A percentile compares a stretch with the other conserved stretches of the same genome.
Conservation (phyloP, 2,329 filamentous ascomycete genomes). For the Aspergillus versicolor region DNA sequence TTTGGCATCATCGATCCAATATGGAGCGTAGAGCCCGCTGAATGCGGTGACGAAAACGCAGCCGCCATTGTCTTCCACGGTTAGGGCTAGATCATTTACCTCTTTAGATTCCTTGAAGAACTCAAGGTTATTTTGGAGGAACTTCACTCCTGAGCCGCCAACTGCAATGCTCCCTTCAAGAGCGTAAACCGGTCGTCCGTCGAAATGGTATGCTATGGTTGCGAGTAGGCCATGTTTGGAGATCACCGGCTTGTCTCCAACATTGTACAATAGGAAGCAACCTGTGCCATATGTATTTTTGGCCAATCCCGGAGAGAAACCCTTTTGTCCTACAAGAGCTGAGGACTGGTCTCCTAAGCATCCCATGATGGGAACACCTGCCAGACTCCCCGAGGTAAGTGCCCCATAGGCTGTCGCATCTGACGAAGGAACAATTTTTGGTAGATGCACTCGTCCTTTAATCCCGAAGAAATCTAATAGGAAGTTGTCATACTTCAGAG, state of each 20-base stretch:
- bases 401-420: slow-evolving; percentile 69
- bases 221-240: slow-evolving; percentile 78
- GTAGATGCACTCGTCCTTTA: slow-evolving; percentile 69
- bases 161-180: slow-evolving; percentile 83
- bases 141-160: slow-evolving; percentile 76
- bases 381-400: slow-evolving; percentile 62
- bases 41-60: slow-evolving; percentile 88
- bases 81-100: slow-evolving; percentile 63
- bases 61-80: slow-evolving; percentile 74
- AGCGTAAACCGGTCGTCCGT: slow-evolving; percentile 70
- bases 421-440: slow-evolving; percentile 78
- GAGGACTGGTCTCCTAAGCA: slow-evolving; percentile 85
- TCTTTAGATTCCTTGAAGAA: slow-evolving; percentile 61
- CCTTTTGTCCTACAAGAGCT: slow-evolving; percentile 80
- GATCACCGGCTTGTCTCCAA: slow-evolving; percentile 79
- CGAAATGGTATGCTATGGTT: slow-evolving; percentile 82
- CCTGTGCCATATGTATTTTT: slow-evolving; percentile 92
- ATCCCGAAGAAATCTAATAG: slow-evolving; percentile 78
- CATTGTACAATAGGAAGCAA: slow-evolving; percentile 86
- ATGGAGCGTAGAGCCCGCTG: slow-evolving; percentile 85
- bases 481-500: slow-evolving; percentile 72
- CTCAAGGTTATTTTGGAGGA: slow-evolving; percentile 64
- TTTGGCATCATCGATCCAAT: slow-evolving; percentile 93
- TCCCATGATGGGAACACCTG: slow-evolving; percentile 70
- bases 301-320: slow-evolving; percentile 76